Evolutionary conservation across 2,329 filamentous ascomycete genomes (phyloP), one percentile per base, ranked within the genome.

Genomic region (Davidsoniella eucalypti): DNA sequence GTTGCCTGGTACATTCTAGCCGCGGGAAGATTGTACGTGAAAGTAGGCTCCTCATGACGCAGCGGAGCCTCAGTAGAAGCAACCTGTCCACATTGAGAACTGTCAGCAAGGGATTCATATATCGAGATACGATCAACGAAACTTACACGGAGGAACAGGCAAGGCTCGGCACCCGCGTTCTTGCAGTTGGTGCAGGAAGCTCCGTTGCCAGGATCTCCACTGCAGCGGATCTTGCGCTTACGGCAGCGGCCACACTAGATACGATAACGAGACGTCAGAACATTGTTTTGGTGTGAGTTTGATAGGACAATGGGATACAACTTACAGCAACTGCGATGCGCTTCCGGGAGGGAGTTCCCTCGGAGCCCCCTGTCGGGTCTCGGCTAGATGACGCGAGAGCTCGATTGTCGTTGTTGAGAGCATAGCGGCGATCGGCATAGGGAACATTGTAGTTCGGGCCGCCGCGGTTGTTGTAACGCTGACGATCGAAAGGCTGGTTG

Each of bases 171-270:
- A 10, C 83, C 82, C 48, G 88, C 82, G 54, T 71, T 78, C 59
- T 78, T 82, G 69, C 90, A 96, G 63, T 88, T 94, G 9, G 74
- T 70, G 64, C 90, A 96, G n/a, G 81, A 79, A 38, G 70, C 67
- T n/a, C 82, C 83, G 59, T 82, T 77, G 29, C 83, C 84, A 33
- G 74, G 71, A 61, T 94, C 87, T 41, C 90, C 90, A 59, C 84
- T 94, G 67, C 90, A 96, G 57, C 86, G 82, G 58, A 96, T 96
- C 70, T 96, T 96, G 53, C 90, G 78, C 67, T 90, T 88, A 54
- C 90, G 79, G 65, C 90, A 96, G 57, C 90, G 79, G 36, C 79
- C 78, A 63, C 90, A 96, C 90, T 95, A 56, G 51, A 17, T 25
- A 4, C 17, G 7, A 16, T 29, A 9, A 29, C 26, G 2, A 29